A percentile compares a stretch with the other conserved stretches of the same genome.
phyloP scores from a whole-genome alignment of 176 grass and related monocot species.

The Carex cristatella region DNA sequence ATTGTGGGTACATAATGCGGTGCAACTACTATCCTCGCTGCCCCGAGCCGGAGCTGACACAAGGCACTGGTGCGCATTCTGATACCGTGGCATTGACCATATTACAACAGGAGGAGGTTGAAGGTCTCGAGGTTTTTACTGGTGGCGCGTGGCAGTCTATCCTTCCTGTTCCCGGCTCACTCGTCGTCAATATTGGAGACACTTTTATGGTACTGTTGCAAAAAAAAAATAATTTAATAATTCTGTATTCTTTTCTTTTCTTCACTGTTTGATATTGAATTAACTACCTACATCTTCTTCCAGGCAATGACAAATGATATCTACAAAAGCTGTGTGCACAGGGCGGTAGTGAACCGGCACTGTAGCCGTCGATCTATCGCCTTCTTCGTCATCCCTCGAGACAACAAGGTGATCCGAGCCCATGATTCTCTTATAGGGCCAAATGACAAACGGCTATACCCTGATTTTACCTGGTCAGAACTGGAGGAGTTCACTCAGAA shows the following conservation, averaged over 20 bases:
- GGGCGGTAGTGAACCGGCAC: constrained; percentile 22
- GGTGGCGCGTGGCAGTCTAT: constrained; percentile 44
- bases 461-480: constrained; percentile 26
- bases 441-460: constrained; percentile 6
- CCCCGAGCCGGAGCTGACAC: constrained; percentile 69
- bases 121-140: constrained; percentile 66
- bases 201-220: constrained; percentile 59
- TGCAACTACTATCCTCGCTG: constrained; percentile 84
- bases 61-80: constrained; percentile 78
- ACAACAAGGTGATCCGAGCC: constrained; percentile 17
- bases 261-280: not conserved
- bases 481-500: constrained; percentile 28
- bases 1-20: constrained; percentile 59
- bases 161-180: constrained; percentile 37
- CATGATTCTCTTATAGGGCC: not conserved
- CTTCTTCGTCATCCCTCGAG: constrained; percentile 22
- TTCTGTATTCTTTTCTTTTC: not conserved
- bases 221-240: not conserved
- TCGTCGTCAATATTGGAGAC: constrained; percentile 79
- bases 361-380: constrained; percentile 13
- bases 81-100: constrained; percentile 66
- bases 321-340: constrained; percentile 28
- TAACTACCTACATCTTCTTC: not conserved
- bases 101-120: constrained; percentile 54
- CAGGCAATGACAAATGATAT: constrained; percentile 21